Evolutionary conservation across 1,139 yeast species (phyloP).

Genomic region (Candida sp.): DNA sequence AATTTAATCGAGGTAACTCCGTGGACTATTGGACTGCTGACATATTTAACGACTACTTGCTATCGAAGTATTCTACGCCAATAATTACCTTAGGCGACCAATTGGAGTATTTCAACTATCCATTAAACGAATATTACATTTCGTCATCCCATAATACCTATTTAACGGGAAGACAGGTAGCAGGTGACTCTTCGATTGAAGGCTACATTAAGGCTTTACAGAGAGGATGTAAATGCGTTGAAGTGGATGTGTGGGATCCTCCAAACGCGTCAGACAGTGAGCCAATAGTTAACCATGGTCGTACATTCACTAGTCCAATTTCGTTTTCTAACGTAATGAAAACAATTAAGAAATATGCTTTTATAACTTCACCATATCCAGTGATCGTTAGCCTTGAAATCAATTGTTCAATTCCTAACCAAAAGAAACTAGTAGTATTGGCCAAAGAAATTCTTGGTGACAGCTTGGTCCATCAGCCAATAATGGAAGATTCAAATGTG

Average conservation of each 20-base stretch:
- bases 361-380: conserved; percentile 80
- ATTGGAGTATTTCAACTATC: conserved; percentile 52
- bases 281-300: conserved; percentile 91
- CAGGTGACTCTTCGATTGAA: conserved; percentile 86
- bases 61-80: conserved; percentile 45
- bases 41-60: conserved; percentile 48
- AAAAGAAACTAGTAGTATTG: conserved; percentile 49
- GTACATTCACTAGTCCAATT: conserved; percentile 73
- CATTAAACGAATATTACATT: conserved; percentile 81
- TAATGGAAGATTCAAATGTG: conserved; percentile 15
- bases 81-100: conserved; percentile 18
- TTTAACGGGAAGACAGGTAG: conserved; percentile 84
- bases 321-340: conserved; percentile 66
- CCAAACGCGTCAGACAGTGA: conserved; percentile 30
- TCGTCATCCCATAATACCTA: conserved; percentile 97
- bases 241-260: conserved; percentile 96
- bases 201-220: conserved; percentile 89
- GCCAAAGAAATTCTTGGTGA: conserved; percentile 60
- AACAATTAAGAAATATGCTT: conserved; percentile 79
- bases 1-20: conserved; percentile 31
- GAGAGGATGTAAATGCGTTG: conserved; percentile 90
- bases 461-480: conserved; percentile 45
- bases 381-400: conserved; percentile 85
- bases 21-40: conserved; percentile 39
- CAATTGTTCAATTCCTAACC: conserved; percentile 69